Evolutionary conservation across 2,329 filamentous ascomycete genomes (phyloP), one percentile per base, ranked within the genome.

Genomic region (Onygenales sp.): DNA sequence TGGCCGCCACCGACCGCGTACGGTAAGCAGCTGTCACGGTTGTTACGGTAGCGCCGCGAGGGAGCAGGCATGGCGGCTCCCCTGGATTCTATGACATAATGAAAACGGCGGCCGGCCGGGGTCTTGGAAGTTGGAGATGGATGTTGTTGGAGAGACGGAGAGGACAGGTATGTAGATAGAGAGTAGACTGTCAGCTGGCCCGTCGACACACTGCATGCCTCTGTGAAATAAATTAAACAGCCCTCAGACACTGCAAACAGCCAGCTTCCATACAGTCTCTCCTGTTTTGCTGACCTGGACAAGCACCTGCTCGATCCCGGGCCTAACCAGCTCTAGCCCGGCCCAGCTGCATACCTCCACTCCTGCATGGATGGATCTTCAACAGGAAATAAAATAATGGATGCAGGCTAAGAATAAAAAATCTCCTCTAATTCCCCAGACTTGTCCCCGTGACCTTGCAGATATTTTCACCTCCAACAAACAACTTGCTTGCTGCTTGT

Each of bases 41-140:
- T 27, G 21, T 27, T 27, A 27, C 21, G 5, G 21, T 27, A 27
- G 21, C 21, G 21, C 21, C 3, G 21, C 3, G 21, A 27, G 21
- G 21, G 5, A 4, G 21, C 21, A 27, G 21, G 21, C 21, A 27
- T 27, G 21, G 21, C 21, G 21, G 10, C 38, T 14, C 38, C 46
- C 46, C 46, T 39, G 38, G 35, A 54, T 44, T 55, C 51, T 46
- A 53, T 55, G 54, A 55, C 54, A 55, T 55, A 55, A 55, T 36
- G 41, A 41, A 50, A 55, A 54, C 43, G 55, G 13, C 7, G 9
- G 9, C 36, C 0, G 36, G 9, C 36, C 9, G 13, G 13, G 13
- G 35, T 17, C 17, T 17, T 8, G 13, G 13, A 38, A 38, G 8
- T 3, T 38, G 35, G 35, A 38, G 35, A 38, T 38, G 35, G 36